Percentiles rank a stretch among this genome's conserved stretches.
phyloP scores from a whole-genome alignment of 2,329 filamentous ascomycete species.

The Pseudofabraea citricarpa region DNA sequence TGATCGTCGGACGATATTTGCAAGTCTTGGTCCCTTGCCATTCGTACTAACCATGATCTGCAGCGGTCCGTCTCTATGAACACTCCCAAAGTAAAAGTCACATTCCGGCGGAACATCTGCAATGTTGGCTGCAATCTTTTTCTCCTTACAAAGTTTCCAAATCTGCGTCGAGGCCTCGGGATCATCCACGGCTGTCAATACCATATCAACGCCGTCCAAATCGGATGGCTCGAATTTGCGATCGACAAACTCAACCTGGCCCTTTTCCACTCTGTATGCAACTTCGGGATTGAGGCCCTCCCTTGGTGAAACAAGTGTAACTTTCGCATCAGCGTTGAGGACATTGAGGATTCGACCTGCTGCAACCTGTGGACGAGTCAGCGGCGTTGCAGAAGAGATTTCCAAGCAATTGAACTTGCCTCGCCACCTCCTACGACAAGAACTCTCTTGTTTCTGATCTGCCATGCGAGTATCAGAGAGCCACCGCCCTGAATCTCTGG shows the following conservation, averaged over 20 bases:
- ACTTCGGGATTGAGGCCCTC: conserved; percentile 86
- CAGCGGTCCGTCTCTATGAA: conserved; percentile 89
- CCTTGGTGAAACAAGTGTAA: conserved; percentile 78
- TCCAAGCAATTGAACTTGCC: conserved; percentile 42
- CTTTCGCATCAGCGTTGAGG: conserved; percentile 88
- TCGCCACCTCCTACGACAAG: conserved; percentile 97
- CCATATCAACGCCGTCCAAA: conserved; percentile 82
- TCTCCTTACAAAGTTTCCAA: conserved; percentile 89
- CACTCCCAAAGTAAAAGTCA: conserved; percentile 97
- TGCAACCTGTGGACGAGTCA: conserved; percentile 65
- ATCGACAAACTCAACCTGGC: conserved; percentile 75
- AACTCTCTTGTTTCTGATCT: conserved; percentile 82
- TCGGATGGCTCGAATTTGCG: conserved; percentile 83
- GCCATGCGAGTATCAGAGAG: conserved; percentile 93
- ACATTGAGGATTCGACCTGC: conserved; percentile 90
- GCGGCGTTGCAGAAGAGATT: conserved; percentile 7
- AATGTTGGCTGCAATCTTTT: conserved; percentile 84
- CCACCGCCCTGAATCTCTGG: conserved; percentile 84
- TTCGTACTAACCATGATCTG: conserved; percentile 99
- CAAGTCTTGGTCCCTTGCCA: conserved; percentile 88
- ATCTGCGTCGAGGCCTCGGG: conserved; percentile 84
- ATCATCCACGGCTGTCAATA: conserved; percentile 89
- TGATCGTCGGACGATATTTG: conserved; percentile 76
- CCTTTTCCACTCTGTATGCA: conserved; percentile 68
- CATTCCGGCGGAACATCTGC: conserved; percentile 95